These are phyloP conservation scores for Leccinellum rugosiceps DNA, from an alignment of 768 basidiomycete genomes.

Conservation along the genomic window DNA sequence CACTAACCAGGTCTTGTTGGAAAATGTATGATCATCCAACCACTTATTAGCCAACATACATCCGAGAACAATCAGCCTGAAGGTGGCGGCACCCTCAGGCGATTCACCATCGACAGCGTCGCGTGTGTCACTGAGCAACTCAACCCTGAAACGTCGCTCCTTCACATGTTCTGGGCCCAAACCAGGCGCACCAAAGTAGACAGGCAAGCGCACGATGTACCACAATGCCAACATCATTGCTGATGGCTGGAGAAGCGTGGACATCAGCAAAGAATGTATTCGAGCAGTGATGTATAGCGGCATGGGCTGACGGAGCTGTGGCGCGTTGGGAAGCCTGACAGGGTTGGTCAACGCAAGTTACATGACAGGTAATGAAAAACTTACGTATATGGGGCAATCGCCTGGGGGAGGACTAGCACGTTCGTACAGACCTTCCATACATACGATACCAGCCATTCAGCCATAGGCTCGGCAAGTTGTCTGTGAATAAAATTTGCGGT, in stretches of 20 bases:
- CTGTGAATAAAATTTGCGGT: conserved; percentile 56
- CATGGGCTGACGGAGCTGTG: conserved; percentile 37
- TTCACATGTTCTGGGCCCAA: conserved; percentile 53
- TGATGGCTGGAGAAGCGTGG: conserved; percentile 79
- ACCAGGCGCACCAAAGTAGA: conserved; percentile 54
- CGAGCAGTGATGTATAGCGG: conserved; percentile 49
- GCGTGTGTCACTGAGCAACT: conserved; percentile 53
- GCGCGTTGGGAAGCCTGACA: conserved; percentile 28
- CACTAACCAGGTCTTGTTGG: conserved; percentile 82
- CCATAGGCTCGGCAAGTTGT: conserved; percentile 71
- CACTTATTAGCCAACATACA: conserved; percentile 89
- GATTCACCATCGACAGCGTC: conserved; percentile 43
- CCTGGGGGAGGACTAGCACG: conserved; percentile 55
- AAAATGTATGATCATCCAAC: conserved; percentile 86
- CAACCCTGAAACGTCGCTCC: conserved; percentile 61
- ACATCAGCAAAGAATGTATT: conserved; percentile 70
- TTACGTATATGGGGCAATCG: conserved; percentile 55
- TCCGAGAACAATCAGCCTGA: conserved; percentile 73
- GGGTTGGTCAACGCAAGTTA: conserved; percentile 10
- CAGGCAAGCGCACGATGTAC: conserved; percentile 78
- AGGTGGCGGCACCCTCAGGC: conserved; percentile 59
- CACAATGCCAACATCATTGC: conserved; percentile 75
- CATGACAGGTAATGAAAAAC: conserved; percentile 24
- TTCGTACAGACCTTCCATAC: conserved; percentile 83
- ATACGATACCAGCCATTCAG: conserved; percentile 76